Evolutionary conservation across 2,329 filamentous ascomycete species (phyloP), one percentile per base, ranked within the genome.

Genomic region (Fusarium keratoplasticum): DNA sequence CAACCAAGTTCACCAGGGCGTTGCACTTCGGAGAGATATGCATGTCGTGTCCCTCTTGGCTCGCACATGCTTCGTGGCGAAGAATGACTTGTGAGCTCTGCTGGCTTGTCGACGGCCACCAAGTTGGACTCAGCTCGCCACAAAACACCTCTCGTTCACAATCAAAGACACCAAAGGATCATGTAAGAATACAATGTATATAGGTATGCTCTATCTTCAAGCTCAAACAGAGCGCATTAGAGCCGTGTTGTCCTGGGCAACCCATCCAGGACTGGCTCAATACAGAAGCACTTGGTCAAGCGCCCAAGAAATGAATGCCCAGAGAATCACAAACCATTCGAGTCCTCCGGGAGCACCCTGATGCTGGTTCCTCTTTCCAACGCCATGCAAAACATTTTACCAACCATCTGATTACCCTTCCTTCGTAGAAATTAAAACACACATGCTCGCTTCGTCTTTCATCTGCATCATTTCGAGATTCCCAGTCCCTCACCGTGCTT

Each of bases 401-500:
- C 20, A 22, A 47, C 4, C 20, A 13, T 55, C 38, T 18, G 27
- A 66, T 44, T 61, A 44, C 40, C 38, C 33, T 29, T 54, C 11
- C 16, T 36, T 27, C 54, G 18, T 20, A 38, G 20, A 38, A 40
- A 14, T 29, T 20, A 40, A 9, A 31, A 10, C 13, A n/a, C 20
- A 11, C 31, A 27, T 42, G 18, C 20, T 13, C 18, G 14, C 31
- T 18, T 35, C 16, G 20, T 36, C n/a, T 8, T 22, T 55, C 25
- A 31, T 40, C 42, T 47, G 20, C 36, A 25, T 66, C 42, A 64
- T 40, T 61, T 71, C 22, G 54, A 40, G 16, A 54, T 54, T 11
- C 67, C 54, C 60, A 67, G 18, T 14, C 66, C 70, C 6, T 64
- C 44, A 5, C 58, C 18, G 11, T 64, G 55, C 44, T 64, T 25